phyloP scores from a whole-genome alignment of 2,329 filamentous ascomycete species.

The Aspergillus felis region DNA sequence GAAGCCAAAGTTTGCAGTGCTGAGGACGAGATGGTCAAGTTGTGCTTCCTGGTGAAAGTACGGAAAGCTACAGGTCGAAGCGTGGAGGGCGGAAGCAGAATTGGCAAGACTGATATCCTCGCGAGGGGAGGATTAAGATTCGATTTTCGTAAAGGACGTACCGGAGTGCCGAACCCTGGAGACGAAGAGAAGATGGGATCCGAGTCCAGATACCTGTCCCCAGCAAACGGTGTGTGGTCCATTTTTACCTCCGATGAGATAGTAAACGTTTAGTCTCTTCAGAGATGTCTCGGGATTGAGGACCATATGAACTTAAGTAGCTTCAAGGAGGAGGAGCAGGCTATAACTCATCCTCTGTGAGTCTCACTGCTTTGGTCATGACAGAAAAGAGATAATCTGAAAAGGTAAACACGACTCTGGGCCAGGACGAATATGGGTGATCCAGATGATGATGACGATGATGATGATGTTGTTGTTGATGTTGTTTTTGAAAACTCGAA shows the following conservation, averaged over 20 bases:
- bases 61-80: constrained; percentile 88
- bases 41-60: constrained; percentile 96
- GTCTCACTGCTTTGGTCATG: not conserved
- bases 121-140: constrained; percentile 48
- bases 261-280: not conserved
- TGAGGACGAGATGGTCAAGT: constrained; percentile 82
- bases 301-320: not conserved
- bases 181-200: constrained; percentile 80
- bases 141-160: constrained; percentile 61
- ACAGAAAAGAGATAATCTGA: not conserved
- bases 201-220: constrained; percentile 15
- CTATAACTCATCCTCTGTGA: not conserved
- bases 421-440: not conserved
- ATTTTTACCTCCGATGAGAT: not conserved
- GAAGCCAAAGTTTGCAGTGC: constrained; percentile 78
- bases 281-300: not conserved
- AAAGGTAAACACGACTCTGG: not conserved
- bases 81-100: constrained; percentile 81
- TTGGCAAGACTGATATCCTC: constrained; percentile 69
- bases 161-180: constrained; percentile 82
- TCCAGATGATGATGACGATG: not conserved
- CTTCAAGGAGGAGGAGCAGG: not conserved
- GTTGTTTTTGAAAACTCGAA: not conserved
- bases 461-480: not conserved
- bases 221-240: not conserved